Percentiles rank a stretch among this genome's conserved stretches.
Evolutionary conservation across 129 eudicot species (phyloP).

Genomic region (Scalesia atractyloides): DNA sequence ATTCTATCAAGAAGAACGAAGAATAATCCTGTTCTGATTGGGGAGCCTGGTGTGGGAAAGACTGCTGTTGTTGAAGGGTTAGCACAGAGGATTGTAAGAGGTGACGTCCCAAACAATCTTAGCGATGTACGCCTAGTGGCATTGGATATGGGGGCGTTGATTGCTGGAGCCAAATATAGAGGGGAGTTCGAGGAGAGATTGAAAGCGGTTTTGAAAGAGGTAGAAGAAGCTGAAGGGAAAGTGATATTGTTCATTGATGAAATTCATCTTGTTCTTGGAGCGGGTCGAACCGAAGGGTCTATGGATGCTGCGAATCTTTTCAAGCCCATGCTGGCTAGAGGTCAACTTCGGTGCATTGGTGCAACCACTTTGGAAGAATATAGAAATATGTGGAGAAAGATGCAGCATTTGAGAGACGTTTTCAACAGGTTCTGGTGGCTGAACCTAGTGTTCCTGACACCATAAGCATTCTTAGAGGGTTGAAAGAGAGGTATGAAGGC

Average conservation of each 20-base stretch:
- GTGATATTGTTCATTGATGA: constrained; percentile 90
- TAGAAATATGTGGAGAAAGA: constrained; percentile 93
- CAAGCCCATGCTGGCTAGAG: constrained; percentile 97
- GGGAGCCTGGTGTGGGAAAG: constrained; percentile 97
- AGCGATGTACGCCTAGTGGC: constrained; percentile 83
- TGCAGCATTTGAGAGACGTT: constrained; percentile 95
- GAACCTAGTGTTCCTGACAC: constrained; percentile 91
- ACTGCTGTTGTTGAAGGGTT: constrained; percentile 96
- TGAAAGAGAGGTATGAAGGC: constrained; percentile 88
- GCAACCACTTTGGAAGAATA: constrained; percentile 94
- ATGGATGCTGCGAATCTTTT: constrained; percentile 96
- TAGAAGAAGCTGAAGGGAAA: constrained; percentile 94
- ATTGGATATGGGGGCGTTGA: constrained; percentile 88
- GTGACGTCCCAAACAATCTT: constrained; percentile 92
- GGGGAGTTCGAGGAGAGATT: constrained; percentile 92
- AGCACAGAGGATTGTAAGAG: constrained; percentile 83
- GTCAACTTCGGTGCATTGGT: constrained; percentile 90
- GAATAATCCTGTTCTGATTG: constrained; percentile 91
- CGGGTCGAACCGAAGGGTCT: constrained; percentile 87
- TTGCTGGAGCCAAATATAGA: constrained; percentile 88
- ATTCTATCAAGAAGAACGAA: constrained; percentile 85
- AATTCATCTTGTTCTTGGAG: constrained; percentile 82
- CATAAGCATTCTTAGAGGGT: constrained; percentile 71
- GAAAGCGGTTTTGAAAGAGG: constrained; percentile 88
- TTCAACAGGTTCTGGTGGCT: constrained; percentile 94